Conservation (phyloP, 257 asterid species). For the Solanum phureja region DNA sequence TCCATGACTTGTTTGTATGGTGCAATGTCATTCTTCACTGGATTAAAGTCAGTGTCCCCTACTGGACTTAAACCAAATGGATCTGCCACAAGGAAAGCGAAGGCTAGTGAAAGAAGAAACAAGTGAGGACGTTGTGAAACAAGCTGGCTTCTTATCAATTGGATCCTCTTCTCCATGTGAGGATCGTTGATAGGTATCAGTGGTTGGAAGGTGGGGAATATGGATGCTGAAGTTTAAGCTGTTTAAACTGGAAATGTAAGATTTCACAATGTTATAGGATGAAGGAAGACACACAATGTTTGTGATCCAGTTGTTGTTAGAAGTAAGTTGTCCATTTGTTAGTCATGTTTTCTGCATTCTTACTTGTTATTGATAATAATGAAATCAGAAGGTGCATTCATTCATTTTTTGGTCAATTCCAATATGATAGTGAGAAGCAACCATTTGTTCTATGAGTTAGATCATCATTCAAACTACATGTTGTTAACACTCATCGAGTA, state of each 20-base stretch:
- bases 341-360: conserved; percentile 30
- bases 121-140: conserved; percentile 42
- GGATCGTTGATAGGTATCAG: background rate
- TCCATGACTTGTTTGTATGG: conserved; percentile 55
- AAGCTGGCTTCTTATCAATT: conserved; percentile 20
- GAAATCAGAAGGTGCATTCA: background rate
- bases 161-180: conserved; percentile 45
- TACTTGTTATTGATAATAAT: conserved; percentile 3
- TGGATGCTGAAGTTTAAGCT: background rate
- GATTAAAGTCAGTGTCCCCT: conserved; percentile 59
- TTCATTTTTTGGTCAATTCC: background rate
- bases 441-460: background rate
- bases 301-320: conserved; percentile 32
- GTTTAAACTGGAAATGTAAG: conserved; percentile 1
- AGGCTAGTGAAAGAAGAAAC: conserved; percentile 21
- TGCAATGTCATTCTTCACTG: conserved; percentile 63
- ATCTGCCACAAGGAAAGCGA: conserved; percentile 48
- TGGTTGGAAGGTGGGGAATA: background rate
- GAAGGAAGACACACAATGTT: conserved; percentile 23
- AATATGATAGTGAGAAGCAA: background rate
- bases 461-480: background rate
- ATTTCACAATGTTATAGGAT: conserved; percentile 17
- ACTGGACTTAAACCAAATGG: conserved; percentile 77
- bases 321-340: conserved; percentile 21
- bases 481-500: background rate